These are phyloP conservation scores for Lachnellula occidentalis DNA, from an alignment of 2,329 filamentous ascomycete species.

Conservation along the genomic window DNA sequence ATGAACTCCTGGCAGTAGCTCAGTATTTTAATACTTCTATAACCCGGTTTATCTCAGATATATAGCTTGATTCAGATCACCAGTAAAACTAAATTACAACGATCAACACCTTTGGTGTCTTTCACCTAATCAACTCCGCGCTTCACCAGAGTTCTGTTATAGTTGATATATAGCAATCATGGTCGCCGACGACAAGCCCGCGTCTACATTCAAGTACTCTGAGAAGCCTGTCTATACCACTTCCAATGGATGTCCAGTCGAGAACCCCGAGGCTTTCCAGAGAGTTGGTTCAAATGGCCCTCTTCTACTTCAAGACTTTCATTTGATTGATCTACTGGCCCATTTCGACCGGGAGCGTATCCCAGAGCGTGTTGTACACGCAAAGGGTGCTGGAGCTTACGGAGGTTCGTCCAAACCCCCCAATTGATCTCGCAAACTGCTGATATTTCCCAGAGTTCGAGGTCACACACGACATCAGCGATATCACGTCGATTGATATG, in stretches of 20 bases:
- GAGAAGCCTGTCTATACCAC: slow-evolving; percentile 55
- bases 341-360: slow-evolving; percentile 49
- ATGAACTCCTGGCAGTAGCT: too few species aligned
- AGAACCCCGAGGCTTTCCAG: slow-evolving; percentile 47
- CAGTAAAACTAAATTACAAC: too few species aligned
- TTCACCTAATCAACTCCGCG: not conserved
- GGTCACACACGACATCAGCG: slow-evolving; percentile 28
- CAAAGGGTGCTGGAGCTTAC: slow-evolving; percentile 44
- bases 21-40: too few species aligned
- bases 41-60: too few species aligned
- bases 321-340: slow-evolving; percentile 57
- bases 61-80: not conserved
- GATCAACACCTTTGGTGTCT: too few species aligned
- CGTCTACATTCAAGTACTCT: slow-evolving; percentile 47
- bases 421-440: slow-evolving; percentile 8
- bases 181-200: slow-evolving; percentile 39
- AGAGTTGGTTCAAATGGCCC: slow-evolving; percentile 52
- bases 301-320: slow-evolving; percentile 59
- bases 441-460: slow-evolving; percentile 20
- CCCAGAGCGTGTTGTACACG: slow-evolving; percentile 55
- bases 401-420: slow-evolving; percentile 17
- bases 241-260: slow-evolving; percentile 54
- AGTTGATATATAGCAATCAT: slow-evolving; percentile 30
- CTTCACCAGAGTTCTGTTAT: not conserved
- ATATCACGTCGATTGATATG: slow-evolving; percentile 25